Base-by-base conservation (phyloP, 1,284 basidiomycete genomes). In the Boletus mariae region DNA sequence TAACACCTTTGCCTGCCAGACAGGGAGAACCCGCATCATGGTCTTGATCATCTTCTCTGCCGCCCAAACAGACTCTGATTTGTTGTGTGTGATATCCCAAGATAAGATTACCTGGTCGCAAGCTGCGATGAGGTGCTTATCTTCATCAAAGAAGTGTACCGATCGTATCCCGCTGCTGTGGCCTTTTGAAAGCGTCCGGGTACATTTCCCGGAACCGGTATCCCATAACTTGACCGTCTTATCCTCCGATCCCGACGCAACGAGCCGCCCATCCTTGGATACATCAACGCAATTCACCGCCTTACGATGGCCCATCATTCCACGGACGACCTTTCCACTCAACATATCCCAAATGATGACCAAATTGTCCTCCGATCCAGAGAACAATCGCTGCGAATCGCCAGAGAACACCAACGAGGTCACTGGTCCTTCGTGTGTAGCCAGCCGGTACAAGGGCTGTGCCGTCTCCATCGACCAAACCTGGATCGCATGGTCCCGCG, bases 201-300 rank as follows among this genome's bases (percentile, higher is more conserved):
- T 59, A 5, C 59, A 62, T 45, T 63, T 53, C 15, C 63, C 59
- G 0, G 59, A 47, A 1, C 2, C 8, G 13, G 26, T 29, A 12
- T 63, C 51, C 61, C 61, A 62, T 15, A 68, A 38, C 37, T 60
- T 66, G 44, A 69, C 25, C 0, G 56, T 59, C 35, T 61, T 59
- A 54, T 67, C 65, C 25, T 61, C 50, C 1, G 63, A 62, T 25
- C 61, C 61, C 0, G 61, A 57, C 1, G 49, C 59, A 15, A 61
- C 1, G 3, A 42, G 42, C 15, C 15, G 37, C 20, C 61, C 56
- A 35, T 63, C 47, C 17, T 32, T n/a, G 17, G 63, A 65, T 7
- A 59, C 23, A 5, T 53, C 35, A n/a, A 67, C 8, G 20, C 59
- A 64, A 10, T 53, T 62, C 17, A 67, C 62, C 1, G 41, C 5